A percentile compares a stretch with the other conserved stretches of the same genome.
Conservation (phyloP, 306 rosid genomes). For the Sesbania bispinosa region DNA sequence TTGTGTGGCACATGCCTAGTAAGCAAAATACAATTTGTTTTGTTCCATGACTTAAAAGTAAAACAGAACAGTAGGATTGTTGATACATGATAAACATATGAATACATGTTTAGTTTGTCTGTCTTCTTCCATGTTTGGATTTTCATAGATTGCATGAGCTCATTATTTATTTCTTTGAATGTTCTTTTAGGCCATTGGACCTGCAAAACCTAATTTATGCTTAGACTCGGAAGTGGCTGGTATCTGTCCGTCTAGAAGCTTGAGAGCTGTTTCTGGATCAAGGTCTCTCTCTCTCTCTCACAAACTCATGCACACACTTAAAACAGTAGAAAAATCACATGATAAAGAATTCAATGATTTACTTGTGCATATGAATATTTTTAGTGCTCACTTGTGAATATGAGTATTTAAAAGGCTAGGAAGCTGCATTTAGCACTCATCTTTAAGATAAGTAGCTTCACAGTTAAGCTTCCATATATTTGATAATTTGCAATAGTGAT, state of each 20-base stretch:
- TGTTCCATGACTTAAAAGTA: not conserved
- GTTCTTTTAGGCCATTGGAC: conserved; percentile 53
- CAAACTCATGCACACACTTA: not conserved
- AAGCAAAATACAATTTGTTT: not conserved
- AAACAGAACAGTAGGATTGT: not conserved
- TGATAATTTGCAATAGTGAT: not conserved
- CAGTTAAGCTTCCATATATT: not conserved
- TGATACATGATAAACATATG: conserved; percentile 12
- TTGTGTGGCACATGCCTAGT: not conserved
- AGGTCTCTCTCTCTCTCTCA: conserved; percentile 45
- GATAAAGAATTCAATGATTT: not conserved
- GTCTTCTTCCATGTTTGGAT: not conserved
- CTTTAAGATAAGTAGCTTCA: not conserved
- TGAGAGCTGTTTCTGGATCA: conserved; percentile 43
- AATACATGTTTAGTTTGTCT: not conserved
- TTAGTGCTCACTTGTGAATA: not conserved
- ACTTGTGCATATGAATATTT: not conserved
- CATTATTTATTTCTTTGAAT: conserved; percentile 14
- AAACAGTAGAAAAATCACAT: not conserved
- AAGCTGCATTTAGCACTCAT: not conserved
- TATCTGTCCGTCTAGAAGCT: conserved; percentile 41
- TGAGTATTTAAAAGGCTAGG: conserved; percentile 19
- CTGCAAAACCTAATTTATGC: conserved; percentile 36
- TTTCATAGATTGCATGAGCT: conserved; percentile 3
- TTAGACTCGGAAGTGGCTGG: conserved; percentile 47